A percentile compares a stretch with the other conserved stretches of the same genome.
Conservation (phyloP, 1,139 yeast genomes). For the Zygoascus sp. region DNA sequence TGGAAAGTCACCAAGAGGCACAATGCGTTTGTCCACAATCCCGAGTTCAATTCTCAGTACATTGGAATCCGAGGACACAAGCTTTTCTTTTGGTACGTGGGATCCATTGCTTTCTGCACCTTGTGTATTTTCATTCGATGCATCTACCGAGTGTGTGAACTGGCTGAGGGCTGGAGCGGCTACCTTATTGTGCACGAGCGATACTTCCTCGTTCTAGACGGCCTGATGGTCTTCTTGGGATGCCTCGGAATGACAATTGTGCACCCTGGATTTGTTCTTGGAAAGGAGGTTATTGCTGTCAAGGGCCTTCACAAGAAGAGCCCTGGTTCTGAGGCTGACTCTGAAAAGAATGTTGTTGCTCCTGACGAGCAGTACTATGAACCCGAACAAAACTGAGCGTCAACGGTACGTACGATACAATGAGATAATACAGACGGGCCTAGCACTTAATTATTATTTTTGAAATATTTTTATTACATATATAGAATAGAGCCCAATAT, state of each 20-base stretch:
- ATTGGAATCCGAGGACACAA: slow-evolving; percentile 38
- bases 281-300: slow-evolving; percentile 26
- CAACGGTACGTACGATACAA: too few relatives aligned
- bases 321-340: background rate
- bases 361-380: background rate
- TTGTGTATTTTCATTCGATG: slow-evolving; percentile 65
- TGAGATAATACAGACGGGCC: too few relatives aligned
- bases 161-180: slow-evolving; percentile 75
- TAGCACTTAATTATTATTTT: too few relatives aligned
- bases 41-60: slow-evolving; percentile 40
- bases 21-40: slow-evolving; percentile 8
- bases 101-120: slow-evolving; percentile 44
- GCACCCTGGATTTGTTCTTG: slow-evolving; percentile 47
- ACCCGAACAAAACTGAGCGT: background rate
- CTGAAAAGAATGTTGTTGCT: background rate
- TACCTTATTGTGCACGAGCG: slow-evolving; percentile 64
- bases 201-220: slow-evolving; percentile 73
- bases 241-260: slow-evolving; percentile 45
- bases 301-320: slow-evolving; percentile 21
- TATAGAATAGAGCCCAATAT: too few relatives aligned
- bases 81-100: slow-evolving; percentile 40
- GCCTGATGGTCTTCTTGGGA: slow-evolving; percentile 57
- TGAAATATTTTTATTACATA: too few relatives aligned
- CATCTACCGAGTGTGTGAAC: slow-evolving; percentile 74
- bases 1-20: slow-evolving; percentile 32